Conservation (phyloP, 1,139 yeast species). For the Citeromyces hawaiiensis region DNA sequence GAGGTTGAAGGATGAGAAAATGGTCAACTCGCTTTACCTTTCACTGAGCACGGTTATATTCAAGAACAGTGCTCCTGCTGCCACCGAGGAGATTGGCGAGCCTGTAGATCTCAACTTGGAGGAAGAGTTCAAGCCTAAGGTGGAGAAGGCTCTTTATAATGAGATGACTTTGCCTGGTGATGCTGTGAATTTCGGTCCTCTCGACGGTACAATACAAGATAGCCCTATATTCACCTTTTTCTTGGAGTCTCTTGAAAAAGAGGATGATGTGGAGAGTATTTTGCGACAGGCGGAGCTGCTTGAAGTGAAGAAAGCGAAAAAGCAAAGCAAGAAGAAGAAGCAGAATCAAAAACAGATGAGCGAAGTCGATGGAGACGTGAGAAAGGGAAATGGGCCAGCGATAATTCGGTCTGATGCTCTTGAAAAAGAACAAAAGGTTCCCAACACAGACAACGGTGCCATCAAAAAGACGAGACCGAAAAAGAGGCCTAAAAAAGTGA, state of each 20-base stretch:
- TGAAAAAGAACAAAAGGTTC: constrained; percentile 1
- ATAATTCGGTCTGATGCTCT: too few species aligned
- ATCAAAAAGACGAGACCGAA: constrained; percentile 3
- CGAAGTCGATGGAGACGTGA: background rate
- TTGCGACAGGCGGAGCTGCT: background rate
- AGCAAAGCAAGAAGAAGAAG: constrained; percentile 2
- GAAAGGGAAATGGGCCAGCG: background rate
- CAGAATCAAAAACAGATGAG: background rate
- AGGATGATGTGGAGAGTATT: background rate
- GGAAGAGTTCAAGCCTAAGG: constrained; percentile 2
- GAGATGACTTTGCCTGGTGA: background rate
- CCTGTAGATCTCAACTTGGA: background rate
- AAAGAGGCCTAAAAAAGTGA: constrained; percentile 4
- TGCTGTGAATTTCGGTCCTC: background rate
- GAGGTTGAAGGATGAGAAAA: constrained; percentile 8
- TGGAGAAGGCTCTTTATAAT: constrained; percentile 6
- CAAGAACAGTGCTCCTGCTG: background rate
- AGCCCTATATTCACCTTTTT: background rate
- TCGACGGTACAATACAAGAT: background rate
- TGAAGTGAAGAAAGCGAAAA: constrained; percentile 4
- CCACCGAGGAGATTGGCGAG: background rate
- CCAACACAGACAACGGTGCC: too few species aligned
- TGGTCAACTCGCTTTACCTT: constrained; percentile 6
- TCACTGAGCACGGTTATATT: background rate
- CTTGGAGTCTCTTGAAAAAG: background rate